Evolutionary conservation across 345 rosid genomes (phyloP), one percentile per base, ranked within the genome.

Genomic region (Eucalyptus globulus): DNA sequence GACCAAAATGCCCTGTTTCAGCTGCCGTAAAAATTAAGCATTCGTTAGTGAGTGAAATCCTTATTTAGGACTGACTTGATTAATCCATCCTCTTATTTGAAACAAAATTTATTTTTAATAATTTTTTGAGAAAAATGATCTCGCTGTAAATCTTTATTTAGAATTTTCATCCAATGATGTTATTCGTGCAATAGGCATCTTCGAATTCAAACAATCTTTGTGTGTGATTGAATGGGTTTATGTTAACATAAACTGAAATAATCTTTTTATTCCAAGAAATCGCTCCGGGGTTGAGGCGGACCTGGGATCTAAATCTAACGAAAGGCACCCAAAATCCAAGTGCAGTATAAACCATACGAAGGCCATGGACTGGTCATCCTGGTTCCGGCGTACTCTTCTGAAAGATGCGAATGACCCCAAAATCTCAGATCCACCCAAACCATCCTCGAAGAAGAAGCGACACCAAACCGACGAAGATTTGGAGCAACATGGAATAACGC

Each of bases 381-480:
- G 95, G 97, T 92, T 96, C 91, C 93, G 95, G 88, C 94, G 96
- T 88, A 89, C 93, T 51, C 91, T 92, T 88, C 90, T 90, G 27
- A 92, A 90, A 86, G 93, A 88, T 86, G 88, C 88, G 69, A 87
- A 58, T 62, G 65, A 53, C 53, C 49, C 89, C 88, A 69, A 91
- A 86, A 89, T 31, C 86, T 90, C 87, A 56, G 89, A 89, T 88
- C 87, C 87, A 51, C 49, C 67, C 13, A 76, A 22, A 11, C 88
- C 88, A 49, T 87, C 93, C 9, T 62, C 93, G 31, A 86, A 37
- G 58, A 49, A 88, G 86, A 49, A 51, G 19, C 56, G 37, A 34
- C 88, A 86, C 80, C 86, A 90, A 50, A 47, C 50, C 4, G 91
- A 91, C 54, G 95, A 94, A 58, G 94, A 94, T 60, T 80, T 93